Conservation (phyloP, 1,284 basidiomycete species). For the Wallemia mellicola region DNA sequence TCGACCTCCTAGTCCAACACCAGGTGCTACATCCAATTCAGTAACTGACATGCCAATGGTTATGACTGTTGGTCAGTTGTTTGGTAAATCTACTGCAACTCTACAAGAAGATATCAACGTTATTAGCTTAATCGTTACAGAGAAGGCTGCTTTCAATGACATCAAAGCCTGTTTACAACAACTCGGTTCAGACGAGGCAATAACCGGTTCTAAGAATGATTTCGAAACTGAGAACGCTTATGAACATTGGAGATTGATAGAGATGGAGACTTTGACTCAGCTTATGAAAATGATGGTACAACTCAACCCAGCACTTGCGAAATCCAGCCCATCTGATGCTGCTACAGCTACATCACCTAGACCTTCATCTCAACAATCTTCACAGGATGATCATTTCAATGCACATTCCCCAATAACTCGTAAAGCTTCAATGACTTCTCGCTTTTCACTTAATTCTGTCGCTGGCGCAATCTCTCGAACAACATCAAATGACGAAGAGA, state of each 20-base stretch:
- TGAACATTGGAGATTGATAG: conserved; percentile 52
- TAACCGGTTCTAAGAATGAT: conserved; percentile 61
- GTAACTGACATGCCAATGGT: conserved; percentile 46
- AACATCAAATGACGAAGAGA: conserved; percentile 16
- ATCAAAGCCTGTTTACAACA: conserved; percentile 64
- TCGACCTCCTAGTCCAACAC: conserved; percentile 1
- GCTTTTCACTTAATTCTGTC: conserved; percentile 4
- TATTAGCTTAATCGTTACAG: conserved; percentile 36
- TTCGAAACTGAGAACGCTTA: conserved; percentile 53
- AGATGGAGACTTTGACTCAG: conserved; percentile 56
- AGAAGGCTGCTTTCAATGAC: conserved; percentile 57
- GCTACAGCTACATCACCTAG: conserved; percentile 7
- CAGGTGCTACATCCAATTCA: conserved; percentile 3
- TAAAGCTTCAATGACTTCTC: conserved; percentile 28
- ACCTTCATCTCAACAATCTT: neutral
- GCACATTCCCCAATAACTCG: conserved; percentile 18
- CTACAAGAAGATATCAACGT: conserved; percentile 45
- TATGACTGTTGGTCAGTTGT: conserved; percentile 35
- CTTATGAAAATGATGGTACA: conserved; percentile 66
- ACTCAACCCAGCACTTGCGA: conserved; percentile 58
- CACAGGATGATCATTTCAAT: conserved; percentile 7
- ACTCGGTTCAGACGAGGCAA: conserved; percentile 44
- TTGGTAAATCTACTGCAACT: conserved; percentile 35
- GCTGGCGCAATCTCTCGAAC: conserved; percentile 11
- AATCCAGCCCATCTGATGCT: conserved; percentile 32